phyloP scores from a whole-genome alignment of 2,329 filamentous ascomycete species.

The Emmonsia crescens region DNA sequence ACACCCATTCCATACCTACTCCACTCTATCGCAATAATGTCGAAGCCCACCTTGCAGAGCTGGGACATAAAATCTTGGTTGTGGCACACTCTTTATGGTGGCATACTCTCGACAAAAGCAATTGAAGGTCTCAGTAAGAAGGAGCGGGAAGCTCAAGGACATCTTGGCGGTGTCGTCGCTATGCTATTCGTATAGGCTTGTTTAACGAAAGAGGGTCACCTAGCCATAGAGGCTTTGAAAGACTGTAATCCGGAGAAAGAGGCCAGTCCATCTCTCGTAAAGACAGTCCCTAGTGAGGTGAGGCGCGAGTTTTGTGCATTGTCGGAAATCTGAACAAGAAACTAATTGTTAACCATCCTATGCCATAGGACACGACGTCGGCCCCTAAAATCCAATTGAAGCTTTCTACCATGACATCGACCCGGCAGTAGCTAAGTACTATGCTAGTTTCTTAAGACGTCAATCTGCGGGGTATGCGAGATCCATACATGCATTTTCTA shows the following conservation, averaged over 20 bases:
- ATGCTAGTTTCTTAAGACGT: not conserved
- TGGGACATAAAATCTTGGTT: slow-evolving; percentile 26
- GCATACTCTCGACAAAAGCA: slow-evolving; percentile 20
- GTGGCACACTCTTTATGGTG: slow-evolving; percentile 28
- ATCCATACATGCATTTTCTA: not conserved
- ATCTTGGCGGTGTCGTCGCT: slow-evolving; percentile 5
- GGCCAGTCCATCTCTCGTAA: not conserved
- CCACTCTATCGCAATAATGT: not conserved
- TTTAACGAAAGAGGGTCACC: not conserved
- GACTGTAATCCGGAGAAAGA: not conserved
- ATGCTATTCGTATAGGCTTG: slow-evolving; percentile 7
- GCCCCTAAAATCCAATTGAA: slow-evolving; percentile 1
- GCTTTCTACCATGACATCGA: slow-evolving; percentile 8
- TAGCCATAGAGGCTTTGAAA: not conserved
- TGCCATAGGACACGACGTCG: slow-evolving; percentile 3
- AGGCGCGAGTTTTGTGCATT: not conserved
- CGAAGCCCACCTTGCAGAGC: slow-evolving; percentile 22
- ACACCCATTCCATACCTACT: not conserved
- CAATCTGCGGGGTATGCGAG: slow-evolving; percentile 2
- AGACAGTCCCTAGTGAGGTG: not conserved
- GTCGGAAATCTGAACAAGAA: not conserved
- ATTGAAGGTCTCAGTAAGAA: slow-evolving; percentile 17
- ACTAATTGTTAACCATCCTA: not conserved
- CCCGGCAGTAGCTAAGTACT: slow-evolving; percentile 3
- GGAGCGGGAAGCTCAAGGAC: slow-evolving; percentile 3